A percentile compares a stretch with the other conserved stretches of the same genome.
Conservation (phyloP, 345 rosid genomes). For the Hibiscus syriacus region DNA sequence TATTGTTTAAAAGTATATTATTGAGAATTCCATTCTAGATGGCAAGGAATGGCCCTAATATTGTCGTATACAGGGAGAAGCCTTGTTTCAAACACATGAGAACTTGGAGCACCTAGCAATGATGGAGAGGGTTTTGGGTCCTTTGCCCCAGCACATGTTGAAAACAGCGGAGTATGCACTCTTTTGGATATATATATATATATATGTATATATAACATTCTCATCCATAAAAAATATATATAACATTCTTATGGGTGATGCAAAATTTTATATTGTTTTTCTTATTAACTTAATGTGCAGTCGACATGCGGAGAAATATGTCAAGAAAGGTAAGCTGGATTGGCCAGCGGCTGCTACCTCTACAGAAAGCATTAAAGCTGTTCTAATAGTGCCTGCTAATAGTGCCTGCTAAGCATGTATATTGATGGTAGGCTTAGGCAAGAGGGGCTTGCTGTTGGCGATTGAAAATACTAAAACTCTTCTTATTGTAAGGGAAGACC, state of each 20-base stretch:
- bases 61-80: slow-evolving; percentile 46
- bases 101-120: slow-evolving; percentile 62
- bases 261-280: slow-evolving; percentile 2
- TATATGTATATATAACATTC: no score
- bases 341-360: slow-evolving; percentile 73
- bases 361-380: slow-evolving; percentile 59
- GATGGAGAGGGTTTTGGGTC: slow-evolving; percentile 73
- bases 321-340: slow-evolving; percentile 48
- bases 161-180: slow-evolving; percentile 46
- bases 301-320: slow-evolving; percentile 54
- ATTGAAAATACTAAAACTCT: no score
- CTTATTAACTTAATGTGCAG: slow-evolving; percentile 21
- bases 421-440: no score
- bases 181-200: no score
- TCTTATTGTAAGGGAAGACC: no score
- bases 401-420: no score
- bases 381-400: slow-evolving; percentile 45
- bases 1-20: neutral
- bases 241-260: neutral
- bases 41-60: neutral
- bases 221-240: no score
- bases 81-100: slow-evolving; percentile 69
- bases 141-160: slow-evolving; percentile 45
- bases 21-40: neutral
- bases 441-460: no score